Evolutionary conservation across 257 asterid genomes (phyloP).

Genomic region (Avicennia marina): DNA sequence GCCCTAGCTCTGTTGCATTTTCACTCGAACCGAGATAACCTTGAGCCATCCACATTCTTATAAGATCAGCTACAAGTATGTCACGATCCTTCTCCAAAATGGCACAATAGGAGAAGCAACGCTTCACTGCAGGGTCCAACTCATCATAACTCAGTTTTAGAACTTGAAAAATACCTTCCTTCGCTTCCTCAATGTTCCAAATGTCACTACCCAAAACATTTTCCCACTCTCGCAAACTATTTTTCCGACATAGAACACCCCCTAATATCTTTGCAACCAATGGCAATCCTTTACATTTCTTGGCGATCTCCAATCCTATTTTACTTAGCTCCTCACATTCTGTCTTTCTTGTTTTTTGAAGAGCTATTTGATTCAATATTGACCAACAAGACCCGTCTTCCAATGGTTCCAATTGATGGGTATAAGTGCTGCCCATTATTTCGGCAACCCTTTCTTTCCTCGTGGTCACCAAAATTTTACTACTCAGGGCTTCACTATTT

Average conservation of each 20-base stretch:
- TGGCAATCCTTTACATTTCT: no score
- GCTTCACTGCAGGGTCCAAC: no score
- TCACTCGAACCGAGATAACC: no score
- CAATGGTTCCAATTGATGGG: no score
- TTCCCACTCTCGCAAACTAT: background rate
- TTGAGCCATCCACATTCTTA: slow-evolving; percentile 41
- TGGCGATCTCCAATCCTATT: slow-evolving; percentile 5
- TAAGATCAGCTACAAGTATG: slow-evolving; percentile 26
- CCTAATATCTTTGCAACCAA: slow-evolving; percentile 18
- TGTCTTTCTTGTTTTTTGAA: background rate
- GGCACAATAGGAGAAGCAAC: no score
- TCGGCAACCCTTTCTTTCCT: no score
- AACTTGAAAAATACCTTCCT: background rate
- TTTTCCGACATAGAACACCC: background rate
- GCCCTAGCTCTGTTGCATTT: slow-evolving; percentile 21
- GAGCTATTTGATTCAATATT: slow-evolving; percentile 9
- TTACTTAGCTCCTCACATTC: no score
- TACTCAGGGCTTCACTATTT: background rate
- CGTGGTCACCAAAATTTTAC: slow-evolving; percentile 24
- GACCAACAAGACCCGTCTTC: slow-evolving; percentile 27
- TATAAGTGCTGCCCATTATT: no score
- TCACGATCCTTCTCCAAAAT: slow-evolving; percentile 25
- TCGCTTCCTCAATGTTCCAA: background rate
- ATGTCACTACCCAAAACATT: slow-evolving; percentile 6
- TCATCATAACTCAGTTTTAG: slow-evolving; percentile 6